A percentile compares a stretch with the other conserved stretches of the same genome.
Evolutionary conservation across 768 basidiomycete species (phyloP).

Genomic region (Mycena maculata): DNA sequence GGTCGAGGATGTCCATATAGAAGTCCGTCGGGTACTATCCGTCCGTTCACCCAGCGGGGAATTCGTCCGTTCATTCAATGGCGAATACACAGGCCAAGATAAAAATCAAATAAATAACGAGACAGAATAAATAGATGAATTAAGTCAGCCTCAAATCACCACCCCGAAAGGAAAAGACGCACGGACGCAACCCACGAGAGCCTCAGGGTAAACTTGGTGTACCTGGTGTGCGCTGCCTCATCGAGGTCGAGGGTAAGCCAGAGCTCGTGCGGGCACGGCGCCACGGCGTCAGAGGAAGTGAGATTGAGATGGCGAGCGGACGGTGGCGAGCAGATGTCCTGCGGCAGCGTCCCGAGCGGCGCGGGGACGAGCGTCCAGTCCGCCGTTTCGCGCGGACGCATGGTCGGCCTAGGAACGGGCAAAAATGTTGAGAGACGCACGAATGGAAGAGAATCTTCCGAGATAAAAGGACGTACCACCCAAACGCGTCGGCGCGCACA

Average conservation of each 20-base stretch:
- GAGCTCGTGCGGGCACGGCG: constrained; percentile 44
- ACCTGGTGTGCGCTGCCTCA: constrained; percentile 37
- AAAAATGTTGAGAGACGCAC: background rate
- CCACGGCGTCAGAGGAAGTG: constrained; percentile 2
- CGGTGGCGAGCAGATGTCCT: constrained; percentile 46
- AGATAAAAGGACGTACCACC: constrained; percentile 20
- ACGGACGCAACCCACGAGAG: constrained; percentile 53
- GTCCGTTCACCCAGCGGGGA: no score
- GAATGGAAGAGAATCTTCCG: background rate
- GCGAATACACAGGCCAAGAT: background rate
- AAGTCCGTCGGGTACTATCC: constrained; percentile 56
- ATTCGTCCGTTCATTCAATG: background rate
- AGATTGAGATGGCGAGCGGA: no score
- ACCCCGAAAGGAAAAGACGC: constrained; percentile 34
- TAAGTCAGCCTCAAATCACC: no score
- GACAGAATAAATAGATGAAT: background rate
- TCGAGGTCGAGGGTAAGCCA: constrained; percentile 52
- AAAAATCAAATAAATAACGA: no score
- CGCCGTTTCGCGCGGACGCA: constrained; percentile 8
- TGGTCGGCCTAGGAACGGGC: background rate
- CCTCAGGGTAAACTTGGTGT: constrained; percentile 45
- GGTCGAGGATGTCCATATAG: constrained; percentile 46
- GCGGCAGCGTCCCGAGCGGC: constrained; percentile 45
- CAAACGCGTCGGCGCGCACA: background rate
- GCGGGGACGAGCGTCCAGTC: constrained; percentile 40